Evolutionary conservation across 139 green algal species (phyloP).

Genomic region (Pedinophyceae sp.): DNA sequence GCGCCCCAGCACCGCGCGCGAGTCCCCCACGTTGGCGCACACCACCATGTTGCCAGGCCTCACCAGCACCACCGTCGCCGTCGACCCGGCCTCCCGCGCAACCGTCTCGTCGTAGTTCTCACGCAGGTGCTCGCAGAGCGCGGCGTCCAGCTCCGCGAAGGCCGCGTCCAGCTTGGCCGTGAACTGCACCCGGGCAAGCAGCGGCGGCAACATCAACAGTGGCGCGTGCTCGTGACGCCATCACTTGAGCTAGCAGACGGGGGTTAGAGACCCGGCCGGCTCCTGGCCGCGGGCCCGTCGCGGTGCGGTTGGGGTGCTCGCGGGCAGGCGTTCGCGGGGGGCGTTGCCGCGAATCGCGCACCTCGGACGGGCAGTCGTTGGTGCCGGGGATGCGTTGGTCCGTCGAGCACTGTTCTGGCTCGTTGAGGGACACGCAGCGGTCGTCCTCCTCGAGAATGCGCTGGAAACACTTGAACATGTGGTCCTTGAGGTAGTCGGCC

Average conservation of each 20-base stretch:
- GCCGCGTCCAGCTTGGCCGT: background rate
- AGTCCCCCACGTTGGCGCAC: constrained; percentile 6
- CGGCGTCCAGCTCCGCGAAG: background rate
- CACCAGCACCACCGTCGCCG: constrained; percentile 2
- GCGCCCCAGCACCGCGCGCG: background rate
- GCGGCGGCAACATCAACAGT: background rate
- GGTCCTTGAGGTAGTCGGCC: background rate
- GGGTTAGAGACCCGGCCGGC: too few relatives aligned
- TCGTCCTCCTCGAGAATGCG: background rate
- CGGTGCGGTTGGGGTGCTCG: background rate
- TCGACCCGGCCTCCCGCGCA: background rate
- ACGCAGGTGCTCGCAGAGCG: background rate
- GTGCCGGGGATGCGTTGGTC: background rate
- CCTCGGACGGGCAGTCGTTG: background rate
- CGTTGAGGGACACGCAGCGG: background rate
- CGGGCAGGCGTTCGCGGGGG: background rate
- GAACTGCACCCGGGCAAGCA: background rate
- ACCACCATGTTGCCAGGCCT: background rate
- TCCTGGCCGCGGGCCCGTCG: too few relatives aligned
- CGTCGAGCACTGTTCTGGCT: background rate
- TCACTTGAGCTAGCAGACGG: background rate
- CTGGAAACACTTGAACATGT: background rate
- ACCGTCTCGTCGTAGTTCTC: background rate
- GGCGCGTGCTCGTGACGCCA: background rate
- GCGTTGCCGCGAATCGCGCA: background rate